These are phyloP conservation scores for Penicillium parvum DNA, from an alignment of 495 filamentous ascomycete genomes.

Conservation along the genomic window DNA sequence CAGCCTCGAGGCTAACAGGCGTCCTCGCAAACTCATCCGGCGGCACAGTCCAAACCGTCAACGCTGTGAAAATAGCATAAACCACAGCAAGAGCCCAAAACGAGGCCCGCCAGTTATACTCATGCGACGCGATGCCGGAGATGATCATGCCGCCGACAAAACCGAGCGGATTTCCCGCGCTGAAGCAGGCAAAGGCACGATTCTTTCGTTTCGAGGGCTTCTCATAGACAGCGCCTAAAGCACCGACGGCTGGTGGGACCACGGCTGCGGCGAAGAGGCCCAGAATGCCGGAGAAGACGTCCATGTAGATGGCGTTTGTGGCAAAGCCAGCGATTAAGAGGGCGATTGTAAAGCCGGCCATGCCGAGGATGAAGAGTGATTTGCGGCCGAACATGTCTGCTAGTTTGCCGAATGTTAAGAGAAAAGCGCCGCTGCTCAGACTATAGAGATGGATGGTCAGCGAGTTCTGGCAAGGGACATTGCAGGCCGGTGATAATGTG, in stretches of 20 bases:
- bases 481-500: background rate
- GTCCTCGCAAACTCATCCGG: conserved; percentile 45
- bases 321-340: conserved; percentile 57
- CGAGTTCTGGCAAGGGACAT: background rate
- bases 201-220: conserved; percentile 60
- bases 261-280: conserved; percentile 60
- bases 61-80: conserved; percentile 52
- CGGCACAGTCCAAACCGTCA: conserved; percentile 64
- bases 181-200: conserved; percentile 63
- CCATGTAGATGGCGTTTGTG: conserved; percentile 57
- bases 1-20: conserved; percentile 40
- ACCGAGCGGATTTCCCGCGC: conserved; percentile 65
- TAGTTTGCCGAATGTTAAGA: conserved; percentile 69
- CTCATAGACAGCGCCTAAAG: conserved; percentile 60
- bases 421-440: conserved; percentile 64
- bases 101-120: conserved; percentile 62
- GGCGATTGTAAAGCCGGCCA: conserved; percentile 58
- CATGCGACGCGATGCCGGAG: conserved; percentile 60
- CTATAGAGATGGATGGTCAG: conserved; percentile 28
- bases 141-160: conserved; percentile 64
- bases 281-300: conserved; percentile 59
- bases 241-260: conserved; percentile 63
- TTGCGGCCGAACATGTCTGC: conserved; percentile 73
- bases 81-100: conserved; percentile 64
- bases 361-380: conserved; percentile 60